Evolutionary conservation across 2,329 filamentous ascomycete genomes (phyloP), one percentile per base, ranked within the genome.

Genomic region (Gliomastix tumulicola): DNA sequence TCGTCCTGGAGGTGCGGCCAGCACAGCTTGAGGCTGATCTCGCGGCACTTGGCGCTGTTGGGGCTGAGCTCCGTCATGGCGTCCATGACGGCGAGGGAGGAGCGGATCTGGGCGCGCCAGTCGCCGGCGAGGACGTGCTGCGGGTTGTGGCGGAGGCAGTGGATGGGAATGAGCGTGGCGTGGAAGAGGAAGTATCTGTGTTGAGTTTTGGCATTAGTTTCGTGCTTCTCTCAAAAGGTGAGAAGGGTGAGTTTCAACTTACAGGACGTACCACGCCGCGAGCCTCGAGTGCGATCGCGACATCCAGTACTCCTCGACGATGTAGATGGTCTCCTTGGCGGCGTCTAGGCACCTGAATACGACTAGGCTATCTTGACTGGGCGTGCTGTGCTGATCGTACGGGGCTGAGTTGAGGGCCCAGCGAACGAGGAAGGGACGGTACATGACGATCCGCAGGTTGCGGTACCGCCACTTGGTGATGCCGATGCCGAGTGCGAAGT

Each of bases 331-430:
- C 45, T 79, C 71, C 42, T 75, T 76, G 6, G 84, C 82, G 2
- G 86, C 69, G 35, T 77, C 69, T n/a, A 82, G 71, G 54, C 83
- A 88, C 25, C 76, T 76, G 38, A 76, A 72, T 22, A 88, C 74
- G 5, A 81, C 78, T 1, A 74, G 66, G 38, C 79, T 71, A 48
- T 88, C 83, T 41, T 85, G 17, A 15, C 20, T 25, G 10, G 33
- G 27, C 6, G 32, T 13, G 5, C 12, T 21, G 19, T 17, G n/a
- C 13, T 7, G 10, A n/a, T 8, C 31, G 32, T 7, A 7, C 16
- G 16, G 12, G 10, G 16, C 5, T 17, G n/a, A 9, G 77, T 3
- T 76, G 62, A 22, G 67, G 47, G 45, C 65, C 54, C 59, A 74
- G 56, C 49, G 69, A 9, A 40, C 32, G 3, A 40, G 30, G 35